Evolutionary conservation across 441 rosid genomes (phyloP).

Genomic region (Croton setiger): DNA sequence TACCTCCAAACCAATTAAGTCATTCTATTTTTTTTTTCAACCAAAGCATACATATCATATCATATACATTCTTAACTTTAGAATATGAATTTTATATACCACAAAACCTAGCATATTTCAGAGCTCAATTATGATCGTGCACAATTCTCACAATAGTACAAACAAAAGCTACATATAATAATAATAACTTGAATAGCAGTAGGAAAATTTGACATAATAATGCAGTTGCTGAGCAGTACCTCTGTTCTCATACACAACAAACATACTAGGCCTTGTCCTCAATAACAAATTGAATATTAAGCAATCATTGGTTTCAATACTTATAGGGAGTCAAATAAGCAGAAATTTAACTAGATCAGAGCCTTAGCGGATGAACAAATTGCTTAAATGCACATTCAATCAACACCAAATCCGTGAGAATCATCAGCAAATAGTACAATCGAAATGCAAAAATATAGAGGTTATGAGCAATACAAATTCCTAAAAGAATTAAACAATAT

Average conservation of each 20-base stretch:
- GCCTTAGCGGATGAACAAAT: neutral
- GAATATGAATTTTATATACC: neutral
- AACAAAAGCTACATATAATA: neutral
- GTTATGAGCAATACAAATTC: no score
- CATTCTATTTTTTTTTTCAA: neutral
- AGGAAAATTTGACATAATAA: neutral
- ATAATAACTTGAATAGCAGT: neutral
- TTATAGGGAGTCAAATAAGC: neutral
- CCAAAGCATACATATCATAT: neutral
- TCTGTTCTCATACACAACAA: neutral
- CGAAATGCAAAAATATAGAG: neutral
- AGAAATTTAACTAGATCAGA: neutral
- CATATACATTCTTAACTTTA: neutral
- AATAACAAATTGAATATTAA: neutral
- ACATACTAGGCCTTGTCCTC: neutral
- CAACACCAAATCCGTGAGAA: neutral
- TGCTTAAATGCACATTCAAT: neutral
- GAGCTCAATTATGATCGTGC: neutral
- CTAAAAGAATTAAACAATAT: neutral
- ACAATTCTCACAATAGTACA: neutral
- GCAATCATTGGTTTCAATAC: no score
- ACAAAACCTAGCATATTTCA: neutral
- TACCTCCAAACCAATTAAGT: neutral
- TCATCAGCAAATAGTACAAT: neutral
- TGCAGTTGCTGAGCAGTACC: neutral